phyloP scores from a whole-genome alignment of 2,329 filamentous ascomycete genomes.

The Coniochaeta hoffmannii region DNA sequence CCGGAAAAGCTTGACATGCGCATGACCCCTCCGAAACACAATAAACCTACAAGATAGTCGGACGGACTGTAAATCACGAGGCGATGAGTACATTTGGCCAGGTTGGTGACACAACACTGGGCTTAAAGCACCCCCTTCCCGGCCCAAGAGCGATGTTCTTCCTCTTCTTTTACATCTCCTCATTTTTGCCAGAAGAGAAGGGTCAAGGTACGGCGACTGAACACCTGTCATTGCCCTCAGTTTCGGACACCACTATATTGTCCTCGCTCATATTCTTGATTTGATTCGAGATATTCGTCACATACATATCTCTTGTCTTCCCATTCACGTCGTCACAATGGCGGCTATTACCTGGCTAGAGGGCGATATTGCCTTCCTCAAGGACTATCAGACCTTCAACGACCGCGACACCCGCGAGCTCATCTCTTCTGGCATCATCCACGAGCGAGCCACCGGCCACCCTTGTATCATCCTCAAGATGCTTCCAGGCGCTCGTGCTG shows the following conservation, averaged over 20 bases:
- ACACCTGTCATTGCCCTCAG: background rate
- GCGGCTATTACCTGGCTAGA: constrained; percentile 3
- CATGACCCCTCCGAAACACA: too few relatives aligned
- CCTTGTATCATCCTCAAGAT: constrained; percentile 23
- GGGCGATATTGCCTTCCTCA: constrained; percentile 25
- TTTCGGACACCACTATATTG: background rate
- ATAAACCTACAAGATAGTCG: too few relatives aligned
- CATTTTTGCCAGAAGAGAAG: background rate
- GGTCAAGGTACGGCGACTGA: background rate
- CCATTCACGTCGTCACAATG: background rate
- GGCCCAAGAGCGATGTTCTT: too few relatives aligned
- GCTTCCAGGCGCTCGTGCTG: constrained; percentile 8
- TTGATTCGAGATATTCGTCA: background rate
- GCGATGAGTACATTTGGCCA: background rate
- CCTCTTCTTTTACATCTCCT: background rate
- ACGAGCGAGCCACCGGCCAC: constrained; percentile 15
- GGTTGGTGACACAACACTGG: background rate
- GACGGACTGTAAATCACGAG: too few relatives aligned
- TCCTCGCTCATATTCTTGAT: background rate
- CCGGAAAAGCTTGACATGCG: too few relatives aligned
- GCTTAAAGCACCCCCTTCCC: too few relatives aligned
- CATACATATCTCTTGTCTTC: background rate
- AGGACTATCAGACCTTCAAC: constrained; percentile 9
- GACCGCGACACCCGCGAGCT: constrained; percentile 9
- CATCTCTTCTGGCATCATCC: constrained; percentile 10